Evolutionary conservation across 2,329 filamentous ascomycete genomes (phyloP).

Genomic region (Colletotrichum abscissum): DNA sequence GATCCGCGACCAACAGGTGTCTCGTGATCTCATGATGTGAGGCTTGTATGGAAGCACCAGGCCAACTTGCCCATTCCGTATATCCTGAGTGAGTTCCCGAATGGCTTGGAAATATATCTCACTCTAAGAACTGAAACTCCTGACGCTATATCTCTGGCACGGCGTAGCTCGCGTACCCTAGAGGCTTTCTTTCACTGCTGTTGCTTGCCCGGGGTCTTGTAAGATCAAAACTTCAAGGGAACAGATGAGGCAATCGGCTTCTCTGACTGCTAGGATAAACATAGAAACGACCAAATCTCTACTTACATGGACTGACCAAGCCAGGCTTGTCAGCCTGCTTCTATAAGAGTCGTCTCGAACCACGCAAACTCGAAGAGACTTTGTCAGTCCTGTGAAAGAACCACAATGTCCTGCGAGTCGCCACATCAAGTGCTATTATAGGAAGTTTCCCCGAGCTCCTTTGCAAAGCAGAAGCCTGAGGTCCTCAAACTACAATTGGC

Average conservation of each 20-base stretch:
- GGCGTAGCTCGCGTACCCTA: neutral
- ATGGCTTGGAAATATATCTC: neutral
- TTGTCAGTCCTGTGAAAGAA: neutral
- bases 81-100: neutral
- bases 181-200: neutral
- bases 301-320: neutral
- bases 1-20: neutral
- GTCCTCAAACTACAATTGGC: too few species aligned
- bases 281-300: neutral
- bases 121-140: neutral
- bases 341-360: neutral
- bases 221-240: neutral
- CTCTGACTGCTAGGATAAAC: neutral
- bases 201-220: neutral
- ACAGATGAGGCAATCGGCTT: neutral
- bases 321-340: neutral
- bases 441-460: neutral
- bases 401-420: neutral
- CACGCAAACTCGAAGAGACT: neutral
- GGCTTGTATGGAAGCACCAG: neutral
- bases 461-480: neutral
- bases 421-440: neutral
- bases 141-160: neutral
- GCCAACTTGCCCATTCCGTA: neutral
- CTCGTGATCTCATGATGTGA: neutral